Evolutionary conservation across 371 early-diverging fungal genomes (phyloP), one percentile per base, ranked within the genome.

Genomic region (Synchytrium microbalum): DNA sequence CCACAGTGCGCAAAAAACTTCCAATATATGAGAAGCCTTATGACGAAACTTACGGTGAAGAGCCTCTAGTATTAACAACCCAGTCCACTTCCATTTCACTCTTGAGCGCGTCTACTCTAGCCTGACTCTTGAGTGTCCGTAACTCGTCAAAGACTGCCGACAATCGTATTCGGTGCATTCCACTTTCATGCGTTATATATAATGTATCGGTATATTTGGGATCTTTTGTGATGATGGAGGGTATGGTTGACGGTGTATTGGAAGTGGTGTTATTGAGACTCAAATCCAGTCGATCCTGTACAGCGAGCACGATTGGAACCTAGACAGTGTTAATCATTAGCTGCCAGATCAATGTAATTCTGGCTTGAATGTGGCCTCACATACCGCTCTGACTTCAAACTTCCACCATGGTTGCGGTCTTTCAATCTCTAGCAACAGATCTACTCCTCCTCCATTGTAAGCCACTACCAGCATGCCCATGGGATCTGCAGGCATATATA

Each of bases 131-230:
- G 13, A 55, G 24, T 31, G 13, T 29, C 24, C 23, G 8, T 30
- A 59, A 56, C 16, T 56, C 57, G 5, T 25, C 26, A n/a, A 56
- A 16, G 5, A 29, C n/a, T 14, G 68, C 59, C 13, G 60, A 46
- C n/a, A 68, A 60, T 25, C 62, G 64, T 19, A 74, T 61, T 27
- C 60, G 54, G 30, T 71, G 68, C 3, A 69, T 66, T 3, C 72
- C 72, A 28, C 30, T 13, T 29, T 57, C 14, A 59, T 72, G 72
- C 24, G 58, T 55, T 16, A 57, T 62, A 56, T 65, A 72, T 2
- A 75, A 25, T 8, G 63, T 55, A 58, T 70, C 67, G 2, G 54
- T 19, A 52, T 75, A 64, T 29, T 70, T 73, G 1, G 70, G 72
- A 61, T 75, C 72, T 1, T 65, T 8, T 8, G 5, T 8, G 24